These are phyloP conservation scores for Adiantum capillusveneris DNA, from an alignment of 75 land plant genomes.

Conservation along the genomic window DNA sequence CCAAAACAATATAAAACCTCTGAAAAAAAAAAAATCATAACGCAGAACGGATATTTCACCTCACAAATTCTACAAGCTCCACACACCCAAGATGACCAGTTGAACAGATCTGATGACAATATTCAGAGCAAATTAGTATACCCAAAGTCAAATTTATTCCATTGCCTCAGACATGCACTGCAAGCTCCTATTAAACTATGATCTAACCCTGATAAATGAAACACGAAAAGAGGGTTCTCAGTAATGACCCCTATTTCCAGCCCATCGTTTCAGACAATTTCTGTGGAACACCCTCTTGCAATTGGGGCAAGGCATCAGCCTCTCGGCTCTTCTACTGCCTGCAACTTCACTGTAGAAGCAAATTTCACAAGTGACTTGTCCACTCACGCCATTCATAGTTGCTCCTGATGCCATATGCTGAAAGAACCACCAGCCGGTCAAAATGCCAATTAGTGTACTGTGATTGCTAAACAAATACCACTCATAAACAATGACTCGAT, in stretches of 20 bases:
- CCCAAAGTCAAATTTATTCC: neutral
- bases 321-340: constrained; percentile 60
- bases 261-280: constrained; percentile 82
- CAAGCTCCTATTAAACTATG: too few species aligned
- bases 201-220: neutral
- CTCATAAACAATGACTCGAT: too few species aligned
- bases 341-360: constrained; percentile 75
- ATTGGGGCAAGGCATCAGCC: constrained; percentile 73
- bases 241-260: constrained; percentile 61
- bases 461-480: too few species aligned
- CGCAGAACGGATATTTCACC: too few species aligned
- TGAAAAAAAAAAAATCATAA: too few species aligned
- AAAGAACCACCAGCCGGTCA: neutral
- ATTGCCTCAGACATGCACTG: too few species aligned
- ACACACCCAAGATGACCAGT: constrained; percentile 95
- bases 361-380: constrained; percentile 67
- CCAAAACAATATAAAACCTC: too few species aligned
- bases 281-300: constrained; percentile 87
- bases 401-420: neutral
- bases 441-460: too few species aligned
- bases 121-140: too few species aligned
- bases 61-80: constrained; percentile 85
- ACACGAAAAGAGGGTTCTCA: neutral
- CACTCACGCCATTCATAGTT: neutral
- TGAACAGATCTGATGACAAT: constrained; percentile 83